A percentile compares a stretch with the other conserved stretches of the same genome.
phyloP scores from a whole-genome alignment of 805 yeast genomes.

The Candida ficus region DNA sequence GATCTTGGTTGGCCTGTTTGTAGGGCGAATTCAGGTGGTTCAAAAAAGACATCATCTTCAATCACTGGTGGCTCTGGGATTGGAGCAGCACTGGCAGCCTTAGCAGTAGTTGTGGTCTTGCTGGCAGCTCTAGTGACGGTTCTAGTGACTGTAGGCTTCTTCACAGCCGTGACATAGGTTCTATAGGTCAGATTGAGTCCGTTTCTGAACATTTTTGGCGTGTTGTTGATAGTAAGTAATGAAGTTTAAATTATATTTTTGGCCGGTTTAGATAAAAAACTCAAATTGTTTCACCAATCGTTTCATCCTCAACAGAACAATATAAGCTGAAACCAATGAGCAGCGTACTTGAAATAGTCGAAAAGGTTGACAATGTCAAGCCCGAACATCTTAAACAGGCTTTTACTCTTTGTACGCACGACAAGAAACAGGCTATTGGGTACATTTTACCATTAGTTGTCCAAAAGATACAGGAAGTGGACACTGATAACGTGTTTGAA shows the following conservation, averaged over 20 bases:
- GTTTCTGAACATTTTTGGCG: constrained; percentile 2
- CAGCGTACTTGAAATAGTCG: constrained; percentile 9
- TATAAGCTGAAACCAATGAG: neutral
- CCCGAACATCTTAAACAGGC: constrained; percentile 2
- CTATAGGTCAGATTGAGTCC: neutral
- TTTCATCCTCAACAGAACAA: neutral
- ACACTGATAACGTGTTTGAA: neutral
- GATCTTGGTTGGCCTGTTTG: constrained; percentile 19
- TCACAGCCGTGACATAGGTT: constrained; percentile 6
- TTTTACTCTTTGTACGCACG: constrained; percentile 15
- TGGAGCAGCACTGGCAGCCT: too few species aligned
- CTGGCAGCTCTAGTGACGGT: constrained; percentile 1
- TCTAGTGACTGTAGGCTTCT: constrained; percentile 3
- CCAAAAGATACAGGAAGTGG: constrained; percentile 4
- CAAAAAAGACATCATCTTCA: constrained; percentile 8
- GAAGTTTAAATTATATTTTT: too few species aligned
- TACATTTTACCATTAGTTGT: constrained; percentile 13
- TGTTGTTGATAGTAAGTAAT: neutral
- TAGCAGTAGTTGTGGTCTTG: too few species aligned
- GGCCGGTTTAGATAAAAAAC: too few species aligned
- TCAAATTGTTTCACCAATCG: neutral
- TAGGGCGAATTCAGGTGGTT: constrained; percentile 21
- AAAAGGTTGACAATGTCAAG: constrained; percentile 23
- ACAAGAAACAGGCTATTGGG: constrained; percentile 13
- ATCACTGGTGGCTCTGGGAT: constrained; percentile 1